phyloP scores from a whole-genome alignment of 2,329 filamentous ascomycete species.

The Aspergillus fructus region DNA sequence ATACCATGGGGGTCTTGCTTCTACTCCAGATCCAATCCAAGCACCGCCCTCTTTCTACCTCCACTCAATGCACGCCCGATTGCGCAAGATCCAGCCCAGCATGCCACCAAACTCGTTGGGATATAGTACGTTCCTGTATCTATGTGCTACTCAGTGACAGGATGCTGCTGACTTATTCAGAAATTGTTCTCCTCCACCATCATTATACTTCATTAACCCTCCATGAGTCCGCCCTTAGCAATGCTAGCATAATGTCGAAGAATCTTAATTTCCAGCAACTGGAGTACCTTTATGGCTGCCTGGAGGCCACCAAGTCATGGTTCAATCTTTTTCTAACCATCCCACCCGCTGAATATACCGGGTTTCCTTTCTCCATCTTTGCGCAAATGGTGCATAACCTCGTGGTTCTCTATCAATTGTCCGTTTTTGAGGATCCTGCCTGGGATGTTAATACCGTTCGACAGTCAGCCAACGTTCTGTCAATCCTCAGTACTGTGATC shows the following conservation, averaged over 20 bases:
- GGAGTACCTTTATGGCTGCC: constrained; percentile 5
- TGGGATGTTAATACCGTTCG: constrained; percentile 9
- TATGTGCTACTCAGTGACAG: neutral
- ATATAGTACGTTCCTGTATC: neutral
- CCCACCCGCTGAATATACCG: constrained; percentile 2
- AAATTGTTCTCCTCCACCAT: constrained; percentile 10
- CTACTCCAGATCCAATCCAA: neutral
- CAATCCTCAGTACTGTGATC: constrained; percentile 1
- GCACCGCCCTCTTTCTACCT: constrained; percentile 2
- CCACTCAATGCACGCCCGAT: constrained; percentile 2
- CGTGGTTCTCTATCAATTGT: constrained; percentile 8
- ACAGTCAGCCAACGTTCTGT: constrained; percentile 4
- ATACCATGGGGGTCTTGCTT: neutral
- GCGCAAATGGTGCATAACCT: constrained; percentile 11
- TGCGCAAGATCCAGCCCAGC: neutral
- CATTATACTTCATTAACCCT: constrained; percentile 1
- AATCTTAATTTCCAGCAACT: constrained; percentile 1
- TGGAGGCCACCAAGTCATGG: constrained; percentile 13
- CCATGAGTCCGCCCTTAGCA: constrained; percentile 3
- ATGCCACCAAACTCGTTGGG: neutral
- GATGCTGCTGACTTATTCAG: neutral
- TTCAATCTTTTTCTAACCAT: constrained; percentile 10
- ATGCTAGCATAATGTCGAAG: neutral
- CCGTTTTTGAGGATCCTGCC: constrained; percentile 3
- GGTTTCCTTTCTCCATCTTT: constrained; percentile 5